Evolutionary conservation across 805 yeast species (phyloP), one percentile per base, ranked within the genome.

Genomic region (Dipodascopsis uninucleata): DNA sequence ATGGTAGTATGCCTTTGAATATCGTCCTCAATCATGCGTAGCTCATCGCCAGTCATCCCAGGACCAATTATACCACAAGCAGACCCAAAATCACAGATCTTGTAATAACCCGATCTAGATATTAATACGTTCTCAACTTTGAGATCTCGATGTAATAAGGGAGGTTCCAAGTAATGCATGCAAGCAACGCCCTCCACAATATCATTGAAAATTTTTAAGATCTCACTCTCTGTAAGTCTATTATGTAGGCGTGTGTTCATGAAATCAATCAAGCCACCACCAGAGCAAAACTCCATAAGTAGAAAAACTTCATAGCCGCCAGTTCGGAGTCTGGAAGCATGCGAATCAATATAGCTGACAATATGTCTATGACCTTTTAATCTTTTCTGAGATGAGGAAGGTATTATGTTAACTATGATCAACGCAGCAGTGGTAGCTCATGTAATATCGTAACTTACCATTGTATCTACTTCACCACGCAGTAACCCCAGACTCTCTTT

Each of bases 401-500:
- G 16, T n/a, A 9, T 29, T 10, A 20, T 44, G 14, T n/a, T n/a
- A n/a, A n/a, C n/a, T n/a, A n/a, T n/a, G n/a, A n/a, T n/a, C n/a
- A n/a, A 10, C 24, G 5, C 8, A 10, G 22, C 12, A 41, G 10
- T n/a, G 18, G 20, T 20, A 14, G 36, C 26, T n/a, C n/a, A n/a
- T n/a, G n/a, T n/a, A n/a, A n/a, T n/a, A n/a, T n/a, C n/a, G n/a
- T 9, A 6, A 32, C 47, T 5, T 35, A 55, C 60, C 97, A 93
- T 90, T 9, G 97, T 95, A 61, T 93, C 97, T 12, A 93, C 98
- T 64, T 93, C 99, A 31, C 94, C 96, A 51, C 97, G 71, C 39
- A 93, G 70, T 20, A 82, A 75, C 57, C 85, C 86, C 61, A 93
- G 72, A 41, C 83, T 84, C 58, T 79, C 76, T 65, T 93, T 93